Percentiles rank a stretch among this genome's conserved stretches.
Evolutionary conservation across 2,329 filamentous ascomycete species (phyloP).

Genomic region (Didymellaceae sp.): DNA sequence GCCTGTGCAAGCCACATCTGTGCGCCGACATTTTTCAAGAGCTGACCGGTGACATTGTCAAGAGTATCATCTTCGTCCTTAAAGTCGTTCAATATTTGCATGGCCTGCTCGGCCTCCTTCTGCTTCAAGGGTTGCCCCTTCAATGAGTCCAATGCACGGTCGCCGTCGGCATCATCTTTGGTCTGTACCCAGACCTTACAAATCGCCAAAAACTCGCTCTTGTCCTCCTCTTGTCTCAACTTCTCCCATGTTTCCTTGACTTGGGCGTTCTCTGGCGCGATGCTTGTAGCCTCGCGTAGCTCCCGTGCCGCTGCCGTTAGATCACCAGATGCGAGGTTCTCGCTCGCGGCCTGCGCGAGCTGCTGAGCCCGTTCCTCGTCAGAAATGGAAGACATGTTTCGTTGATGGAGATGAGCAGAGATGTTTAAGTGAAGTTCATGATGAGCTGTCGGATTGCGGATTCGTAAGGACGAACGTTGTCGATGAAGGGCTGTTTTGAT

Average conservation of each 20-base stretch:
- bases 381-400: conserved; percentile 35
- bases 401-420: conserved; percentile 4
- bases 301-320: conserved; percentile 50
- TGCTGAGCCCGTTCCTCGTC: conserved; percentile 41
- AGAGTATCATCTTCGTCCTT: conserved; percentile 51
- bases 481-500: conserved; percentile 23
- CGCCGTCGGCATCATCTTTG: conserved; percentile 49
- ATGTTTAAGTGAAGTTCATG: conserved; percentile 23
- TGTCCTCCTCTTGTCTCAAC: conserved; percentile 49
- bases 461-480: conserved; percentile 26
- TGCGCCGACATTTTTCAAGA: conserved; percentile 47
- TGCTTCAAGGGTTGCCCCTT: conserved; percentile 41
- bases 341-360: conserved; percentile 39
- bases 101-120: conserved; percentile 49
- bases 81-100: conserved; percentile 52
- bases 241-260: conserved; percentile 51
- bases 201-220: conserved; percentile 41
- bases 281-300: conserved; percentile 53
- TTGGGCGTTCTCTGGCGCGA: conserved; percentile 50
- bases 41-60: conserved; percentile 49
- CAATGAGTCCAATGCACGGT: conserved; percentile 45
- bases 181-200: conserved; percentile 46
- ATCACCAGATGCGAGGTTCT: conserved; percentile 39
- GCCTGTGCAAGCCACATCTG: conserved; percentile 49
- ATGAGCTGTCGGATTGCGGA: conserved; percentile 19